Percentiles rank a stretch among this genome's conserved stretches.
Conservation (phyloP, 768 basidiomycete genomes). For the Psilocybe cyanescens region DNA sequence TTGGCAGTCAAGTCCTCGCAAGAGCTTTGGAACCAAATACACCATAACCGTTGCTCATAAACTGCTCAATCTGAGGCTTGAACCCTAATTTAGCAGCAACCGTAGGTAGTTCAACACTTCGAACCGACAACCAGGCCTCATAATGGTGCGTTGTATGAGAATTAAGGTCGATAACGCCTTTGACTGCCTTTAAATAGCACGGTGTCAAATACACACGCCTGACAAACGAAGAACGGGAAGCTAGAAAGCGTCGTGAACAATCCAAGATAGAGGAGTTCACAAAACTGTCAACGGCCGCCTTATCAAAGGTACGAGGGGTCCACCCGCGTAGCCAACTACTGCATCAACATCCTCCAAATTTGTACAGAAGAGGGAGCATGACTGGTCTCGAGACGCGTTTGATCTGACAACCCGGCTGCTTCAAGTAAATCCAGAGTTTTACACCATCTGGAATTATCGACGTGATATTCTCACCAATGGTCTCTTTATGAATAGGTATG, state of each 20-base stretch:
- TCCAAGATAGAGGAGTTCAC: conserved; percentile 80
- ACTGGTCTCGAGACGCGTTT: conserved; percentile 77
- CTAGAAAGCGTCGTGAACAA: conserved; percentile 70
- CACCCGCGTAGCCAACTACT: neutral
- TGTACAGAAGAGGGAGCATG: conserved; percentile 66
- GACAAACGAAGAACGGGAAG: conserved; percentile 62
- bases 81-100: neutral
- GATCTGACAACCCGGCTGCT: conserved; percentile 78
- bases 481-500: conserved; percentile 70
- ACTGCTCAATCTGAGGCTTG: neutral
- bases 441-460: conserved; percentile 96
- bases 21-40: too few species aligned
- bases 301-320: conserved; percentile 57
- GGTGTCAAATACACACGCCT: conserved; percentile 67
- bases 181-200: conserved; percentile 50
- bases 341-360: neutral
- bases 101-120: neutral
- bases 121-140: neutral
- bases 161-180: neutral
- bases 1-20: too few species aligned
- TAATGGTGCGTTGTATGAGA: conserved; percentile 10
- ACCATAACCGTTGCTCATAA: too few species aligned
- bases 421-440: conserved; percentile 91
- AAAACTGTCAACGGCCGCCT: conserved; percentile 61
- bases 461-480: conserved; percentile 76